Evolutionary conservation across 75 land plant genomes (phyloP), one percentile per base, ranked within the genome.

Genomic region (Azolla pinnata): DNA sequence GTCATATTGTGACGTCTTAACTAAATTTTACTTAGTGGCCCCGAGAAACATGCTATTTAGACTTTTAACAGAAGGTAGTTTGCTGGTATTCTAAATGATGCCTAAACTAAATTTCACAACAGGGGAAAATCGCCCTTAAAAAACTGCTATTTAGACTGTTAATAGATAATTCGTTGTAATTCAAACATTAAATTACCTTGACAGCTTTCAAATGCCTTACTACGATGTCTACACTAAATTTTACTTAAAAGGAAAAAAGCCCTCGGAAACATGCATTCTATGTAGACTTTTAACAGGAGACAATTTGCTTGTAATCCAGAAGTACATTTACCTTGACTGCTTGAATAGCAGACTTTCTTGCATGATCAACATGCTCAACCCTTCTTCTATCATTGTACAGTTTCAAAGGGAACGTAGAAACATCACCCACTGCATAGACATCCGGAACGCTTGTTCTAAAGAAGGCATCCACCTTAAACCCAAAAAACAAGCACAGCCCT

Each of bases 361-460:
- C 78, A 67, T 89, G 96, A 63, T 93, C 98, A 27, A 93, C 98
- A 63, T 93, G 98, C 69, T 93, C 98, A 17, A 93, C 96, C 67
- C 98, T 83, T 59, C 96, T 74, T 27, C 65, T 21, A 0, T 88
- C 96, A 50, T 73, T 65, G 53, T 81, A 93, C 28, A 93, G 5
- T 68, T 89, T 89, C 87, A 93, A 7, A 3, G 98, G 96, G 33
- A 89, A 91, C 4, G 96, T 79, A 8, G 98, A 90, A 21, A 92
- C 81, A 92, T 38, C 42, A 38, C 42, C 42, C 7, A 38, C 42
- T 7, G 42, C 42, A 38, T 38, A 38, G 42, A 38, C 98, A 78
- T 76, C 79, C 33, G 86, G 84, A 53, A 74, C 68, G 46, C 96
- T 92, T 44, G 97, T 88, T 35, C 72, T 77, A 78, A 92, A 92